Evolutionary conservation across 352 stramenopile species (phyloP).

Genomic region (Globisporangium recalcitrans): DNA sequence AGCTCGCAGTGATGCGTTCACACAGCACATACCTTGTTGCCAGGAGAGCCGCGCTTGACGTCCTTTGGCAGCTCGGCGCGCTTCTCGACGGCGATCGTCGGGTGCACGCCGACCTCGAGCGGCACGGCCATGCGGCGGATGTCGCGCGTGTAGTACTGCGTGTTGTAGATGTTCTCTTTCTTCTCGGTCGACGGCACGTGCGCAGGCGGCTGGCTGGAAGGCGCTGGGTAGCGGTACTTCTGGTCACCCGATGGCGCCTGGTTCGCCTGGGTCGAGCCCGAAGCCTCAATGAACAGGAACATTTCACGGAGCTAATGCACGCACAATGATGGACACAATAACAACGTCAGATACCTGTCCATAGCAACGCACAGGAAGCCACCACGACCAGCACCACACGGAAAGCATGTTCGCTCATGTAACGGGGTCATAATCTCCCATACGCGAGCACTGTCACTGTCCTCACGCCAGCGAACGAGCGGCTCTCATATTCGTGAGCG

Average conservation of each 20-base stretch:
- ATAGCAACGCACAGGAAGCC: background rate
- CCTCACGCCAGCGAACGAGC: background rate
- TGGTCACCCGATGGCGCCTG: slow-evolving; percentile 61
- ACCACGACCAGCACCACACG: background rate
- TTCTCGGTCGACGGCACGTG: slow-evolving; percentile 65
- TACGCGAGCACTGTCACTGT: background rate
- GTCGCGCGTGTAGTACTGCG: slow-evolving; percentile 87
- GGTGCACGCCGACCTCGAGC: slow-evolving; percentile 67
- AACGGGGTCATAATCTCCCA: background rate
- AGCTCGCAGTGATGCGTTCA: background rate
- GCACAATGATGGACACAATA: background rate
- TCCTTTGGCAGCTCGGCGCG: slow-evolving; percentile 61
- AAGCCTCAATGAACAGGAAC: slow-evolving; percentile 78
- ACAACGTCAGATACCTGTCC: background rate
- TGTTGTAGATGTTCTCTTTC: slow-evolving; percentile 86
- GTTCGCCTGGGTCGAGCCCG: slow-evolving; percentile 61
- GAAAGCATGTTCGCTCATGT: too few relatives aligned
- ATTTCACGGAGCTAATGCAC: slow-evolving; percentile 59
- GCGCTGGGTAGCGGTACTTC: slow-evolving; percentile 76
- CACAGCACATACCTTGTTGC: slow-evolving; percentile 68
- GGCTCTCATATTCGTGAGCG: background rate
- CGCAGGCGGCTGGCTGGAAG: slow-evolving; percentile 58
- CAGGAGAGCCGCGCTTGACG: slow-evolving; percentile 60
- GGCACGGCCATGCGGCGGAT: slow-evolving; percentile 64
- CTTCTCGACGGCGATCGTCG: slow-evolving; percentile 53